phyloP scores from a whole-genome alignment of 768 basidiomycete species.

The Psilocybe tampanensis region DNA sequence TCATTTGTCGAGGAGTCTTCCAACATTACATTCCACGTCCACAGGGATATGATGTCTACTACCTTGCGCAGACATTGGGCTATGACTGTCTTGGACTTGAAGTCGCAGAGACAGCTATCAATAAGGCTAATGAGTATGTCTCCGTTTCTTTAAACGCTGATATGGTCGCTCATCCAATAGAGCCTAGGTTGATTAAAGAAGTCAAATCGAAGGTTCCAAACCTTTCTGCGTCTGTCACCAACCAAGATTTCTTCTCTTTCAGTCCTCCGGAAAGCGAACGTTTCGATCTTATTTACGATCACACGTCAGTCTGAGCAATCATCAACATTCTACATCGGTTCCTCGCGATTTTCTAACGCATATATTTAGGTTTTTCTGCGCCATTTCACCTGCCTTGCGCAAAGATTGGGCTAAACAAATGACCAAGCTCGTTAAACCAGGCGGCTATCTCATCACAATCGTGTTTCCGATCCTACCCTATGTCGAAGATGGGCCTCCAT shows the following conservation, averaged over 20 bases:
- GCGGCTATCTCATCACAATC: conserved; percentile 63
- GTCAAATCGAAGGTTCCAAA: conserved; percentile 20
- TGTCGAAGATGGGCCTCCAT: conserved; percentile 59
- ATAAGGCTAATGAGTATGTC: conserved; percentile 44
- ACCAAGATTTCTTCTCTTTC: conserved; percentile 59
- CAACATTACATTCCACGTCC: too few relatives aligned
- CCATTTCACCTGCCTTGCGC: conserved; percentile 59
- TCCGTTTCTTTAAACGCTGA: not conserved
- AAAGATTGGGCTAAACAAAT: conserved; percentile 62
- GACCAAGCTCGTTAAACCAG: conserved; percentile 54
- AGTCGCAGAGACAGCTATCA: conserved; percentile 55
- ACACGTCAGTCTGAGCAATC: conserved; percentile 50
- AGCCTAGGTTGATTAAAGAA: conserved; percentile 11
- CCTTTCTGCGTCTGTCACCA: conserved; percentile 40
- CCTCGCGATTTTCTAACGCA: too few relatives aligned
- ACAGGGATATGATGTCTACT: conserved; percentile 21
- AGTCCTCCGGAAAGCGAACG: conserved; percentile 33
- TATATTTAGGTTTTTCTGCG: conserved; percentile 64
- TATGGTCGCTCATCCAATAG: not conserved
- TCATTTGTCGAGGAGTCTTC: conserved; percentile 46
- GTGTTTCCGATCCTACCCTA: conserved; percentile 55
- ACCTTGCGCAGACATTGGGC: conserved; percentile 51
- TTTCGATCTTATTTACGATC: conserved; percentile 67
- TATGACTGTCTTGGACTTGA: conserved; percentile 56
- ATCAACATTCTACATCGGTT: too few relatives aligned